These are phyloP conservation scores for Polyporus arcularius DNA, from an alignment of 768 basidiomycete genomes.

Conservation along the genomic window DNA sequence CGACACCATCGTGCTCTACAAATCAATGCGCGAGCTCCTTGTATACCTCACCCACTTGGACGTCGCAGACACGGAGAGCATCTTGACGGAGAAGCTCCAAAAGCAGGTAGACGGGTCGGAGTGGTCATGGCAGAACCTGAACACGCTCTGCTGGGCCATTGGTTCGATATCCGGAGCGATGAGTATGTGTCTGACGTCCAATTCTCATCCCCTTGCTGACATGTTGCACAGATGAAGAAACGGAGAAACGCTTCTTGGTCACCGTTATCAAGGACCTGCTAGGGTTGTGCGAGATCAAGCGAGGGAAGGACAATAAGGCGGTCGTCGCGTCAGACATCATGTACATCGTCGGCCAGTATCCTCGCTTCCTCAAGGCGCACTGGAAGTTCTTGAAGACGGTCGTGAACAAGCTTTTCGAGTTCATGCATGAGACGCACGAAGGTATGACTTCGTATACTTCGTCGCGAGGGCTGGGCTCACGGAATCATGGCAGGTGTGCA, in stretches of 20 bases:
- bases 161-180: constrained; percentile 99
- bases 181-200: constrained; percentile 61
- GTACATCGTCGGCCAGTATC: constrained; percentile 99
- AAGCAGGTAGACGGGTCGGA: constrained; percentile 98
- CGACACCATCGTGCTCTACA: constrained; percentile 98
- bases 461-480: constrained; percentile 6
- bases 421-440: constrained; percentile 99
- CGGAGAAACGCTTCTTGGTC: constrained; percentile 97
- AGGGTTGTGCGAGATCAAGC: constrained; percentile 97
- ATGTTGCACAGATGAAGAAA: constrained; percentile 80
- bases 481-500: constrained; percentile 72
- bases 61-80: constrained; percentile 93
- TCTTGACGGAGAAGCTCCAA: constrained; percentile 94
- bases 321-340: constrained; percentile 95
- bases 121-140: constrained; percentile 99
- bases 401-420: constrained; percentile 99
- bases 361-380: constrained; percentile 98
- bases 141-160: constrained; percentile 99
- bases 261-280: constrained; percentile 98
- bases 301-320: constrained; percentile 99
- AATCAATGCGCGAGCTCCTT: constrained; percentile 96
- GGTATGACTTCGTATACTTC: constrained; percentile 48
- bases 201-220: background rate
- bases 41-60: constrained; percentile 98
- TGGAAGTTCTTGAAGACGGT: constrained; percentile 99